A percentile compares a stretch with the other conserved stretches of the same genome.
These are phyloP conservation scores for Auricularia cornea DNA, from an alignment of 768 basidiomycete species.

Conservation along the genomic window DNA sequence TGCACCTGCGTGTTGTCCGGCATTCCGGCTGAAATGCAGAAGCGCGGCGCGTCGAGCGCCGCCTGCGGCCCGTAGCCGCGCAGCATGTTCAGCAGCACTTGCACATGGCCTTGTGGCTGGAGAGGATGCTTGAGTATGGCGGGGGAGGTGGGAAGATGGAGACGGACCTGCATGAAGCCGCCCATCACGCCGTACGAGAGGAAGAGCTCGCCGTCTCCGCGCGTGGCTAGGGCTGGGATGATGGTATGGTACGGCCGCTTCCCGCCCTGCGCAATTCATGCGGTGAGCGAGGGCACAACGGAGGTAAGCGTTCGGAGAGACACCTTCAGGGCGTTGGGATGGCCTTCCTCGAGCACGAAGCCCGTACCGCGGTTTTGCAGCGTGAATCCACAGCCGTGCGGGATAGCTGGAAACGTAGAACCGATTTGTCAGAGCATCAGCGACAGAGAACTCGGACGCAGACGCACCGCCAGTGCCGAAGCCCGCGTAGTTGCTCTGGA, in stretches of 20 bases:
- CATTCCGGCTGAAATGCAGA: conserved; percentile 85
- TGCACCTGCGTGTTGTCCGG: conserved; percentile 45
- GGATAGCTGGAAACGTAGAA: conserved; percentile 57
- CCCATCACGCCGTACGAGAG: conserved; percentile 90
- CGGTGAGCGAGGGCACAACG: background rate
- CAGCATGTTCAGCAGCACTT: conserved; percentile 85
- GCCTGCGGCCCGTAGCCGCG: conserved; percentile 83
- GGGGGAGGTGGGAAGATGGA: background rate
- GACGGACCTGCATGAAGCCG: conserved; percentile 71
- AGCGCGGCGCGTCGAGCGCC: conserved; percentile 88
- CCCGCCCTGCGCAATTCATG: conserved; percentile 40
- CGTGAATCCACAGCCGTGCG: conserved; percentile 92
- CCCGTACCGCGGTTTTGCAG: conserved; percentile 89
- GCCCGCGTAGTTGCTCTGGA: conserved; percentile 83
- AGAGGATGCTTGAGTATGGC: background rate
- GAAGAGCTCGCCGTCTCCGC: conserved; percentile 66
- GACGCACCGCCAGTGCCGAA: conserved; percentile 79
- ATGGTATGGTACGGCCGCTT: conserved; percentile 93
- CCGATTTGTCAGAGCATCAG: background rate
- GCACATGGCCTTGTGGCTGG: conserved; percentile 92
- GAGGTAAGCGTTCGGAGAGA: conserved; percentile 2
- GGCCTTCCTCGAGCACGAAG: conserved; percentile 70
- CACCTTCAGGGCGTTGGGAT: conserved; percentile 82
- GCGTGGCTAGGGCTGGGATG: conserved; percentile 80
- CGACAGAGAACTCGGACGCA: background rate